Conservation (phyloP, 352 stramenopile species). For the Pseudoperonospora humuli region DNA sequence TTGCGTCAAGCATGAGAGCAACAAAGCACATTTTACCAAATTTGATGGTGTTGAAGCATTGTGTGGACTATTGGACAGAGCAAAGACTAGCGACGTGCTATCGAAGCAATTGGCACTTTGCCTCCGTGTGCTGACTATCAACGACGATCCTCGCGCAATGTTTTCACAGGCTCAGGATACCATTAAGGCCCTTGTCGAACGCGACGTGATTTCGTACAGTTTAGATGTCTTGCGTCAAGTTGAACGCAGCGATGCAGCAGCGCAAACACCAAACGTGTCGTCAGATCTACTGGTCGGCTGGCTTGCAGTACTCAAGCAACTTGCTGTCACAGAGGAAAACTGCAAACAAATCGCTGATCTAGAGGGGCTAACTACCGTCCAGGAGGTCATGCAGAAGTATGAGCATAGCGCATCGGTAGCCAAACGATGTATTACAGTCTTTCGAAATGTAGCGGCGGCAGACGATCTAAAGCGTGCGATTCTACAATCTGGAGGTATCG, state of each 20-base stretch:
- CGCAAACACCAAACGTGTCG: constrained; percentile 11
- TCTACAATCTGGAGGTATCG: constrained; percentile 42
- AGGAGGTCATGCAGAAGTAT: constrained; percentile 47
- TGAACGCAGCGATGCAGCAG: background rate
- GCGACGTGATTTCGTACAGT: constrained; percentile 45
- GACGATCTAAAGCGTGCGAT: constrained; percentile 66
- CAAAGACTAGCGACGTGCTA: constrained; percentile 26
- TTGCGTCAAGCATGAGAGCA: constrained; percentile 58
- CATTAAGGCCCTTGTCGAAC: constrained; percentile 49
- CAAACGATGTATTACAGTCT: constrained; percentile 64
- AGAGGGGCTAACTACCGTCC: constrained; percentile 41
- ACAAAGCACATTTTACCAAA: constrained; percentile 59
- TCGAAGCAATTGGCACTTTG: constrained; percentile 44
- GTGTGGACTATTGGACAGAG: constrained; percentile 22
- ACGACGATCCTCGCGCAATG: constrained; percentile 53
- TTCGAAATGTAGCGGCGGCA: constrained; percentile 61
- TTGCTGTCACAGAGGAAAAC: constrained; percentile 71
- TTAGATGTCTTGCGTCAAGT: constrained; percentile 27
- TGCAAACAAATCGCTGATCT: constrained; percentile 63
- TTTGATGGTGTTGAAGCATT: constrained; percentile 35
- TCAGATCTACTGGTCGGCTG: constrained; percentile 45
- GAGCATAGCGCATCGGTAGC: constrained; percentile 36
- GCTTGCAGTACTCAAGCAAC: constrained; percentile 67
- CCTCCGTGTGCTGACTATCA: constrained; percentile 58
- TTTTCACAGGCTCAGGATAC: constrained; percentile 69